Base-by-base conservation (phyloP, 2,329 filamentous ascomycete species). In the Fusarium decemcellulare region DNA sequence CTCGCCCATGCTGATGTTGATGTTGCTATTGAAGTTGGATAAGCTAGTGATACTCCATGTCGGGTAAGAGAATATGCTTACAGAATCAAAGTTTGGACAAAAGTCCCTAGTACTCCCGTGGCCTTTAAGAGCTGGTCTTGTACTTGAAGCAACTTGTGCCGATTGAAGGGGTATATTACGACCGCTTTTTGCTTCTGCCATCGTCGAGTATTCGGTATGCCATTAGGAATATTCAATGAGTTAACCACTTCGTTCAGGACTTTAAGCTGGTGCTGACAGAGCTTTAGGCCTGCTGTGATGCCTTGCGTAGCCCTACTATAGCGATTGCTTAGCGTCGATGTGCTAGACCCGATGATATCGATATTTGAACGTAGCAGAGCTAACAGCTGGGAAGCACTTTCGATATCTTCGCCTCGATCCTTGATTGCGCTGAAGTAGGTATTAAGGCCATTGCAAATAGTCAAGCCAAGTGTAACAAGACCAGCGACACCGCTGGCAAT, bases 81-180 rank as follows among this genome's bases (percentile, higher is more conserved):
- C 61, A 63, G 48, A 2, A 43, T 23, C 1, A 63, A 34, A 1
- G 11, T 27, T 5, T 63, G 61, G 0, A 61, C 12, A 0, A 61
- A 48, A 2, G 1, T 39, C 0, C 11, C 12, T 2, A 61, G 8
- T 4, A 27, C 27, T 9, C 8, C 1, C 1, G 60, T 61, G 1
- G 57, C 58, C 3, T 8, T 32, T 0, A 18, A 29, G 5, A 61
- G 57, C 6, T 63, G 30, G 0, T 39, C 58, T 34, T 63, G 57
- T 2, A 61, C 23, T 29, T 56, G 48, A 0, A 8, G 0, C 16
- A 61, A 39, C 12, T 16, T 44, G 6, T 56, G 61, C 23, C 47
- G 42, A 11, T 63, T 43, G 0, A 63, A 63, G 0, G 61, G 61
- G 18, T 63, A 63, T 1, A 30, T 2, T 1, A 14, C 32, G 14